Base-by-base conservation (phyloP, 768 basidiomycete species). In the Hypholoma sublateritium region DNA sequence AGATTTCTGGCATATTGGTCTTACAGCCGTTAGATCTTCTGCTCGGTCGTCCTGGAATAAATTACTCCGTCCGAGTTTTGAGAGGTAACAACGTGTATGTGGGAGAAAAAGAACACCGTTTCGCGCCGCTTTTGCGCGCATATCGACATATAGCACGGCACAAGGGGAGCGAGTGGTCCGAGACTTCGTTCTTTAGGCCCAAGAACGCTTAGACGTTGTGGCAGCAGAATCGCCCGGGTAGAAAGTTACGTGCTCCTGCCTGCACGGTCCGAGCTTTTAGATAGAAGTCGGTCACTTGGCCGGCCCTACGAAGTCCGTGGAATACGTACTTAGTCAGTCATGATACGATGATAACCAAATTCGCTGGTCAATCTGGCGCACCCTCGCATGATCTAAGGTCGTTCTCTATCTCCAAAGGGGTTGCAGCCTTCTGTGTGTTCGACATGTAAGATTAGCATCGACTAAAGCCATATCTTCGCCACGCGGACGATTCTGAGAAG, bases 121-220 rank as follows among this genome's bases (percentile, higher is more conserved):
- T 49, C 48, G 39, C 24, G 24, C 55, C 55, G 55, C 47, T 49
- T 47, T 56, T 28, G 39, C 17, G 48, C 44, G 43, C 42, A 50
- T 16, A 45, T 28, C 19, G 46, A 16, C 46, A 28, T 24, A 12
- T 25, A 28, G 32, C 19, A 55, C 62, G 59, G 47, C 53, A 58
- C 58, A 48, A 46, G 54, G 43, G 32, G 59, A 37, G 50, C 48
- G 58, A 58, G 59, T 60, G 62, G 62, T 55, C 57, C 57, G 57
- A 35, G 16, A 50, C 7, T 50, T 54, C 55, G 47, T 63, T 63
- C 59, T 56, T 55, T 46, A 57, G 35, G 49, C 43, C 55, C 55
- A 19, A 50, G 43, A 39, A 47, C 34, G 46, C 22, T 50, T 19
- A 36, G 34, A 21, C 43, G 52, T 32, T 25, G 55, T 50, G 55